Base-by-base conservation (phyloP, 2,329 filamentous ascomycete genomes). In the Diaporthe longicolla region DNA sequence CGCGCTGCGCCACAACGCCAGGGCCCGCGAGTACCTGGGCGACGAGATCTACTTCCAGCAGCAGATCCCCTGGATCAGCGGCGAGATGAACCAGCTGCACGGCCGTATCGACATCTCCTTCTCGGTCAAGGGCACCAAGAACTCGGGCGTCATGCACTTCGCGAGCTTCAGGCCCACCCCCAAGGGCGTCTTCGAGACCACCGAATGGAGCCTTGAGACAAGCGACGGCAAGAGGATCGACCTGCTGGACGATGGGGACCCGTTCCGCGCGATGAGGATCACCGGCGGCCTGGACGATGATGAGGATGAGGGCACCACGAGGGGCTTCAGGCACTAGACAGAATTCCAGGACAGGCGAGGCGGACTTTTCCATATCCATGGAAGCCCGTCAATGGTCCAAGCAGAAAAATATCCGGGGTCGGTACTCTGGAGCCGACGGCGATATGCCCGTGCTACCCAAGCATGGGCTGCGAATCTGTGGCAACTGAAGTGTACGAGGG, bases 41-140 rank as follows among this genome's bases (percentile, higher is more conserved):
- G 94, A 98, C 83, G 92, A 96, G 85, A 93, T 97, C 80, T 95
- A 95, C 84, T 96, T 95, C 84, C 89, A 90, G 78, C 88, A 90
- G 81, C 89, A 93, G 83, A 93, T 96, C 81, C 94, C 94, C 58
- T 96, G 93, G 93, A 95, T 97, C 80, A 87, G 89, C 79, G 94
- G 94, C 75, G 92, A 95, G 86, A 93, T 99, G 89, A 97, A 98
- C 85, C 96, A 98, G 87, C 85, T 98, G 82, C 95, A 96, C 84
- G 97, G 97, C 32, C 88, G 91, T 79, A 98, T 99, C 82, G 89
- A 98, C 87, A 94, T 99, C 74, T 86, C 85, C 72, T 98, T 98
- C 83, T 89, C 90, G 84, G 97, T 99, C 37, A 94, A 94, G 84
- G 97, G 97, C 54, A 94, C 91, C 40, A 91, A 88, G 81, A 86